Evolutionary conservation across 768 basidiomycete genomes (phyloP).

Genomic region (Strobilomyces echinocephalus): DNA sequence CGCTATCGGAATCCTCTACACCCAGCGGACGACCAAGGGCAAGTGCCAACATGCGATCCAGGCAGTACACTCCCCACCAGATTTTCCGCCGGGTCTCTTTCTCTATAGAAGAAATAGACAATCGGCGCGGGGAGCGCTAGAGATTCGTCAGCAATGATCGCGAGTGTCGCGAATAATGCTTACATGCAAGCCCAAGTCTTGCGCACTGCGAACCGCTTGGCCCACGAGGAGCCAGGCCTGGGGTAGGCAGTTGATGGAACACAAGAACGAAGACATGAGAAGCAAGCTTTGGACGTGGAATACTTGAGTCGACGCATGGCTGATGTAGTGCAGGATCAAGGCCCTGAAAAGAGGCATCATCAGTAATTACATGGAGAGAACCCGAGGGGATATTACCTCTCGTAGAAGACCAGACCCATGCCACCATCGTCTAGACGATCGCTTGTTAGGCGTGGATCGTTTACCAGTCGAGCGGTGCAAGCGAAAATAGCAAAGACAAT

Average conservation of each 20-base stretch:
- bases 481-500: slow-evolving; percentile 88
- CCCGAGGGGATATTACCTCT: slow-evolving; percentile 51
- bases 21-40: slow-evolving; percentile 86
- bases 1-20: slow-evolving; percentile 85
- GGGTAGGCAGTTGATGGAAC: slow-evolving; percentile 88
- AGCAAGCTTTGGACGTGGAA: slow-evolving; percentile 89
- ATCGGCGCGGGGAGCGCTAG: slow-evolving; percentile 78
- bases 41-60: slow-evolving; percentile 90
- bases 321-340: slow-evolving; percentile 87
- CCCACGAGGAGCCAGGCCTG: slow-evolving; percentile 93
- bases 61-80: slow-evolving; percentile 91
- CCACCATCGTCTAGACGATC: slow-evolving; percentile 70
- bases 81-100: slow-evolving; percentile 88
- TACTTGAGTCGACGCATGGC: slow-evolving; percentile 77
- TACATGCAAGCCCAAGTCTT: slow-evolving; percentile 90
- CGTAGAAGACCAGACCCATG: slow-evolving; percentile 87
- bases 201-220: slow-evolving; percentile 83
- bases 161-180: slow-evolving; percentile 29
- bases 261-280: slow-evolving; percentile 85
- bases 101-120: slow-evolving; percentile 66
- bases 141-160: slow-evolving; percentile 14
- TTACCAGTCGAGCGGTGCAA: slow-evolving; percentile 75
- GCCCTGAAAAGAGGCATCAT: slow-evolving; percentile 46
- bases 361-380: neutral
- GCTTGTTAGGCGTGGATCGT: slow-evolving; percentile 62